Conservation (phyloP, 2,329 filamentous ascomycete genomes). For the Monosporascus sp. region DNA sequence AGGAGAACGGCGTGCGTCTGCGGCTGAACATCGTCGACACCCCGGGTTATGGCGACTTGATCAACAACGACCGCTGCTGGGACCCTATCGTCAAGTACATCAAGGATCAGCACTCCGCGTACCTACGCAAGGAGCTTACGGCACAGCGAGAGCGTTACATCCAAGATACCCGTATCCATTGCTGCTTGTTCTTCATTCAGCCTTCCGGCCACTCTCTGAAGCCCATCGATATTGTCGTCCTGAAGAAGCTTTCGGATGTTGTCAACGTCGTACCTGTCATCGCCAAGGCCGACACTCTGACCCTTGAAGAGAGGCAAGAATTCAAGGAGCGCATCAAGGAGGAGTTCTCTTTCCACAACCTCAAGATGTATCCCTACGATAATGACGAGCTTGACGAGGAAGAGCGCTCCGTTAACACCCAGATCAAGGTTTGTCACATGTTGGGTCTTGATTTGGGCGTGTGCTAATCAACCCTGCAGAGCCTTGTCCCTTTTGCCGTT, state of each 20-base stretch:
- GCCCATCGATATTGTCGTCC: conserved; percentile 97
- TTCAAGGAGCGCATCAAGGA: conserved; percentile 99
- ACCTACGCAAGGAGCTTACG: conserved; percentile 98
- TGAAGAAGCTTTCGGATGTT: conserved; percentile 99
- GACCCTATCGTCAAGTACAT: conserved; percentile 99
- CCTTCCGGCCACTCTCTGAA: conserved; percentile 97
- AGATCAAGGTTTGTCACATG: conserved; percentile 75
- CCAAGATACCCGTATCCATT: conserved; percentile 98
- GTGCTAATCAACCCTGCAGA: conserved; percentile 48
- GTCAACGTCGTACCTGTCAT: conserved; percentile 99
- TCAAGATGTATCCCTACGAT: conserved; percentile 99
- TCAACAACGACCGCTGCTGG: conserved; percentile 99
- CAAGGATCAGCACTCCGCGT: conserved; percentile 99
- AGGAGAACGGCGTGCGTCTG: conserved; percentile 97
- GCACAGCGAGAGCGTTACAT: conserved; percentile 99
- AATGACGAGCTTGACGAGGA: conserved; percentile 98
- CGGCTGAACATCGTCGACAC: conserved; percentile 98
- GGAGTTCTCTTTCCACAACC: conserved; percentile 98
- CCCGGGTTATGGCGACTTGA: conserved; percentile 94
- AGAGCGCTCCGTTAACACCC: conserved; percentile 85
- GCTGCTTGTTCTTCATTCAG: conserved; percentile 99
- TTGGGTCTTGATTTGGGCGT: background rate
- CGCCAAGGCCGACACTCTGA: conserved; percentile 95
- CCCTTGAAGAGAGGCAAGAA: conserved; percentile 85
- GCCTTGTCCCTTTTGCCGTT: conserved; percentile 93